phyloP scores from a whole-genome alignment of 805 yeast species.

The Allodekkera sacchari region DNA sequence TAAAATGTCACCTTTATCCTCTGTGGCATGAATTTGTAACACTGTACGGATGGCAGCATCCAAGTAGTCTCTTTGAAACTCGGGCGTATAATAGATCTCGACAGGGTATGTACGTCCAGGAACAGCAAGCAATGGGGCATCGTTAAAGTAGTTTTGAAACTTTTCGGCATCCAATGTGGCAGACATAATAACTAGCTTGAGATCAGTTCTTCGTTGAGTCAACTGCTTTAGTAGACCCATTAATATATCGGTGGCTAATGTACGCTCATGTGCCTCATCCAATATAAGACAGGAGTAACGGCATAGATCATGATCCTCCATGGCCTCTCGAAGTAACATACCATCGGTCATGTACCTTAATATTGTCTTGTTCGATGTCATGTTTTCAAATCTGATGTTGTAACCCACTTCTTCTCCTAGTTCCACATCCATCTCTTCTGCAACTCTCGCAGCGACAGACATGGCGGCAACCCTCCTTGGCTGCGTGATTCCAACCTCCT shows the following conservation, averaged over 20 bases:
- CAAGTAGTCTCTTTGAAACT: constrained; percentile 87
- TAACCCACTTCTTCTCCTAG: constrained; percentile 95
- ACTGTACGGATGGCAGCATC: constrained; percentile 96
- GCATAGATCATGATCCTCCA: constrained; percentile 82
- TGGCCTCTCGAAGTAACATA: constrained; percentile 93
- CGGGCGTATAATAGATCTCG: constrained; percentile 94
- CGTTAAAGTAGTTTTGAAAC: constrained; percentile 80
- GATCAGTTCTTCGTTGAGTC: constrained; percentile 69
- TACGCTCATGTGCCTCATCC: constrained; percentile 98
- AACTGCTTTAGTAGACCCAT: constrained; percentile 92
- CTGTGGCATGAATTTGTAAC: constrained; percentile 93
- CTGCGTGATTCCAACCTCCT: constrained; percentile 90
- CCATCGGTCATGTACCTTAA: constrained; percentile 98
- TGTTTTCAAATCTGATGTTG: constrained; percentile 88
- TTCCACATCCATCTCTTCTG: constrained; percentile 92
- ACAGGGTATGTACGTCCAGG: constrained; percentile 99
- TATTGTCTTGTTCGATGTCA: constrained; percentile 69
- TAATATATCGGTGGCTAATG: constrained; percentile 89
- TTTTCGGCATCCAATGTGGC: constrained; percentile 97
- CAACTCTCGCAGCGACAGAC: constrained; percentile 97
- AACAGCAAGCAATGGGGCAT: constrained; percentile 91
- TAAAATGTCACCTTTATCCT: constrained; percentile 84
- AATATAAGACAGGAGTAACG: constrained; percentile 84
- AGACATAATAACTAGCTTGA: constrained; percentile 91
- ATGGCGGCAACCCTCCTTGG: constrained; percentile 99